Conservation (phyloP, 1,139 yeast species). For the Komagataea norvegica region DNA sequence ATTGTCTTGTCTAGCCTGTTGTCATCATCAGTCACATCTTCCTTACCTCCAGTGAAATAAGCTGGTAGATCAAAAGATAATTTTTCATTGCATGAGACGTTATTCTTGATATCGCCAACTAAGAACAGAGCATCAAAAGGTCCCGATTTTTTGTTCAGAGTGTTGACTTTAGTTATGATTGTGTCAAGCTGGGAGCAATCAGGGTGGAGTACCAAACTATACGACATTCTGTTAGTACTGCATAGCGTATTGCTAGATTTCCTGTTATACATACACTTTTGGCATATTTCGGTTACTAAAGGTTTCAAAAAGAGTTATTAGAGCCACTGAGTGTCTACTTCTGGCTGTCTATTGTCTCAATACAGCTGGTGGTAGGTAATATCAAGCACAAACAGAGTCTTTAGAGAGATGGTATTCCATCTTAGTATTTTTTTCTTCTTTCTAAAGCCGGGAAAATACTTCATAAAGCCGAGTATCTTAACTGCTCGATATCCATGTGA, state of each 20-base stretch:
- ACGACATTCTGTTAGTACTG: too few relatives aligned
- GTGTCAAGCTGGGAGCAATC: conserved; percentile 14
- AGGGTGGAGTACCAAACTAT: conserved; percentile 20
- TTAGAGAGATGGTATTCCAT: too few relatives aligned
- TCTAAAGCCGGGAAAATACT: too few relatives aligned
- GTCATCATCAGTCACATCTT: neutral
- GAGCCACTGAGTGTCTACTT: too few relatives aligned
- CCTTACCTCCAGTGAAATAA: conserved; percentile 28
- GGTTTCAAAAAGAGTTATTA: too few relatives aligned
- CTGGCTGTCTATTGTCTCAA: too few relatives aligned
- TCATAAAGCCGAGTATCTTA: too few relatives aligned
- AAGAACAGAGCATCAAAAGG: conserved; percentile 57
- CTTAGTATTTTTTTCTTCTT: too few relatives aligned
- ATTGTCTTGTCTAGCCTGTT: conserved; percentile 1
- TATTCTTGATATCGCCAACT: conserved; percentile 34
- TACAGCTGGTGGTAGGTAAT: too few relatives aligned
- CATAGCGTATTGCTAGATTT: neutral
- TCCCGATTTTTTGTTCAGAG: conserved; percentile 52
- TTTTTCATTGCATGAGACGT: neutral
- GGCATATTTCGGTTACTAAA: too few relatives aligned
- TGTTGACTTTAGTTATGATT: conserved; percentile 38
- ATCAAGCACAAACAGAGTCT: too few relatives aligned
- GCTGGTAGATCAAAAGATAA: conserved; percentile 29
- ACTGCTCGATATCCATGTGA: too few relatives aligned
- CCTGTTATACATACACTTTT: conserved; percentile 12